phyloP scores from a whole-genome alignment of 1,284 basidiomycete genomes.

The Polyporus tsugae region DNA sequence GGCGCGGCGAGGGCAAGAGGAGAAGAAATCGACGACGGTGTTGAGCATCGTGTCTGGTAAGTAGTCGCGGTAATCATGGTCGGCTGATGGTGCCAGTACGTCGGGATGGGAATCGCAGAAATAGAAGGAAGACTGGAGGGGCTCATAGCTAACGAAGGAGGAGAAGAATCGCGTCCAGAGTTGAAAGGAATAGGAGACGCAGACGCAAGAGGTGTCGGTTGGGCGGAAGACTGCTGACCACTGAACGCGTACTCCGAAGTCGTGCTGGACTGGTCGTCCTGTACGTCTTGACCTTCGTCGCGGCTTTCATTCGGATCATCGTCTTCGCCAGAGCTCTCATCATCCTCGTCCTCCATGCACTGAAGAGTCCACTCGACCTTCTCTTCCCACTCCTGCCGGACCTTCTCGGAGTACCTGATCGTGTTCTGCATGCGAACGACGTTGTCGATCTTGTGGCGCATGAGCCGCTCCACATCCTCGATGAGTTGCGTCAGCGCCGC shows the following conservation, averaged over 20 bases:
- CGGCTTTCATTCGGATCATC: slow-evolving; percentile 47
- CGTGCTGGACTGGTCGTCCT: slow-evolving; percentile 66
- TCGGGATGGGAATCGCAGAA: slow-evolving; percentile 38
- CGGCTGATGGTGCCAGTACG: slow-evolving; percentile 41
- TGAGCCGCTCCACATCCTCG: slow-evolving; percentile 87
- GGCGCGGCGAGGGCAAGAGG: slow-evolving; percentile 83
- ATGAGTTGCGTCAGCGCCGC: slow-evolving; percentile 83
- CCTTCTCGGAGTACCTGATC: slow-evolving; percentile 96
- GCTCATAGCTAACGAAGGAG: slow-evolving; percentile 41
- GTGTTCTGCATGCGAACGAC: slow-evolving; percentile 98
- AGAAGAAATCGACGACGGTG: slow-evolving; percentile 85
- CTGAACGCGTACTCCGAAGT: slow-evolving; percentile 71
- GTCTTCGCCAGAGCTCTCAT: slow-evolving; percentile 46
- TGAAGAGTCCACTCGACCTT: slow-evolving; percentile 78
- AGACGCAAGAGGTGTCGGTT: slow-evolving; percentile 75
- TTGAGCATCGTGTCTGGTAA: slow-evolving; percentile 80
- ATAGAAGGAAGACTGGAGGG: slow-evolving; percentile 36
- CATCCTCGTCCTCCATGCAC: slow-evolving; percentile 60
- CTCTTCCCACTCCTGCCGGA: slow-evolving; percentile 97
- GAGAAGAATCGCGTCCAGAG: slow-evolving; percentile 32
- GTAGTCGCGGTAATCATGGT: slow-evolving; percentile 48
- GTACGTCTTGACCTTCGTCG: slow-evolving; percentile 38
- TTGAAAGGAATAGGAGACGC: slow-evolving; percentile 61
- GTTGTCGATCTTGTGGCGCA: slow-evolving; percentile 94
- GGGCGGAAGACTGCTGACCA: slow-evolving; percentile 54